phyloP scores from a whole-genome alignment of 75 land plant species.

The Adiantum capillusveneris region DNA sequence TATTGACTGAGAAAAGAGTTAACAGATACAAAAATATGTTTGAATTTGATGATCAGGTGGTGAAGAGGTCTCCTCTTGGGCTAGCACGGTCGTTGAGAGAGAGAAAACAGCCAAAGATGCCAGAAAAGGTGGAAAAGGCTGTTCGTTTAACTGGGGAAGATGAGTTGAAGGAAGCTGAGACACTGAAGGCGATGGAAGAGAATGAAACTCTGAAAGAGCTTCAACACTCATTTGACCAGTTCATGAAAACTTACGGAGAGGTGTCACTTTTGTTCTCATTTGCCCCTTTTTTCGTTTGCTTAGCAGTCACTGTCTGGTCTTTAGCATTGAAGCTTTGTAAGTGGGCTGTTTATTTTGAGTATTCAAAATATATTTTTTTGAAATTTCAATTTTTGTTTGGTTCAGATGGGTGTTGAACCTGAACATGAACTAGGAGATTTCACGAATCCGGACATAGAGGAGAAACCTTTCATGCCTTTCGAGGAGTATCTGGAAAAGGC shows the following conservation, averaged over 20 bases:
- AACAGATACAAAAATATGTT: not conserved
- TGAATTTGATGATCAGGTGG: not conserved
- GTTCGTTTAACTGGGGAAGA: not conserved
- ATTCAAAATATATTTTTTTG: too few species aligned
- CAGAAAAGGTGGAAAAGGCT: not conserved
- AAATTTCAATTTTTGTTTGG: not conserved
- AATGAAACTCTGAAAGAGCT: not conserved
- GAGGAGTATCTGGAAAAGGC: slow-evolving; percentile 3
- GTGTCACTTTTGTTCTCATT: not conserved
- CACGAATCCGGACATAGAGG: slow-evolving; percentile 6
- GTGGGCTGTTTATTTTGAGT: not conserved
- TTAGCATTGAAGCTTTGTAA: not conserved
- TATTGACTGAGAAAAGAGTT: not conserved
- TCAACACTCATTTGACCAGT: not conserved
- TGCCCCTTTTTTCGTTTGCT: too few species aligned
- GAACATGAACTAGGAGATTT: slow-evolving; percentile 3
- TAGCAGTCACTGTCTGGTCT: too few species aligned
- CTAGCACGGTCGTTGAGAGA: not conserved
- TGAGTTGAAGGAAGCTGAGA: not conserved
- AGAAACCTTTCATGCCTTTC: not conserved
- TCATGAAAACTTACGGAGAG: slow-evolving; percentile 1
- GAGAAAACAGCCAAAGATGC: not conserved
- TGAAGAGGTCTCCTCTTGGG: not conserved
- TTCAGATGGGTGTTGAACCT: not conserved
- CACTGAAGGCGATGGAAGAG: slow-evolving; percentile 1